Base-by-base conservation (phyloP, 495 filamentous ascomycete species). In the Articulospora tetracladia region DNA sequence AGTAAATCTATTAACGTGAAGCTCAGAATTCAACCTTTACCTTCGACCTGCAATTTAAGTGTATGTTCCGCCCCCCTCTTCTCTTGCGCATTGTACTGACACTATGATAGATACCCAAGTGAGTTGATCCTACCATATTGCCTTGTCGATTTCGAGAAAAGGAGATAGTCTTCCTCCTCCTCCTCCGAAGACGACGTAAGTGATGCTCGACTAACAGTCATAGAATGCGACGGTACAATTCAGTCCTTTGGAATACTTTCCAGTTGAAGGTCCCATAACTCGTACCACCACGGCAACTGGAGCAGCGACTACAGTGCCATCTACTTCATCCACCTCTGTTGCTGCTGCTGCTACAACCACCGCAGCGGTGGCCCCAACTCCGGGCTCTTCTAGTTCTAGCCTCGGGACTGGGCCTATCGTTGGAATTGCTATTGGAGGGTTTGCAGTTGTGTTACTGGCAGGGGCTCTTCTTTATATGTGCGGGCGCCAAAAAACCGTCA, bases 361-460 rank as follows among this genome's bases (percentile, higher is more conserved):
- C 17, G 55, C 59, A 55, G 32, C 58, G 48, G 44, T 49, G 11
- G 22, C 22, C 1, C 24, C 39, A 48, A 19, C 44, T 30, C 53
- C n/a, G 26, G 2, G 12, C 15, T 44, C 39, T 19, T 44, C 39
- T 11, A 17, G 39, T 44, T 44, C 39, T 15, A n/a, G 39, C 39
- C 65, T 52, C 53, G 76, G 66, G 12, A 34, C 66, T 3, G 79
- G 78, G 0, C 73, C 72, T 2, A 83, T 81, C 24, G 76, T 73
- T 0, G 79, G 79, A 0, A 80, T 80, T 20, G 73, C 73, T 17
- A 77, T 83, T 17, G 78, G 78, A 23, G 69, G 63, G 0, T 66
- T 69, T 6, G 74, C 73, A 30, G 68, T 77, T 1, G 23, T 80
- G 6, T 58, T 69, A 17, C 55, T 78, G 17, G 68, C 67, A 7